These are phyloP conservation scores for Jacaranda mimosifolia DNA, from an alignment of 257 asterid species.

Conservation along the genomic window DNA sequence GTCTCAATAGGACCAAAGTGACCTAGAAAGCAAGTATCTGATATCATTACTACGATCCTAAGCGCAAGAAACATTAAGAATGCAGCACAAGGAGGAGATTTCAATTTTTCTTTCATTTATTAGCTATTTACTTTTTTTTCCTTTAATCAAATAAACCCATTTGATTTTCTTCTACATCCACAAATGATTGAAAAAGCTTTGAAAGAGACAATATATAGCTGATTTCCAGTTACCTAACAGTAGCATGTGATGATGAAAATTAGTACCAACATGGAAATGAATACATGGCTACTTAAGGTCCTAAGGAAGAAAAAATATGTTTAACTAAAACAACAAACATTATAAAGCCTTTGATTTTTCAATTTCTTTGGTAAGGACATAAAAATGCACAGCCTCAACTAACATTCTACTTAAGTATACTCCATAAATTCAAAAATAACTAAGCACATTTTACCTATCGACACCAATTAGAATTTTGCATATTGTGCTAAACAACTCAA, in stretches of 20 bases:
- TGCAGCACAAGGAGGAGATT: background rate
- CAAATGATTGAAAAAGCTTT: constrained; percentile 8
- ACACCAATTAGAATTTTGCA: no score
- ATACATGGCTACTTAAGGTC: no score
- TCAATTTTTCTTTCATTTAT: background rate
- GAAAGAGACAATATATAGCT: background rate
- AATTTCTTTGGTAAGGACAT: background rate
- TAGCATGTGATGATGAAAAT: background rate
- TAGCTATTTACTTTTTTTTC: background rate
- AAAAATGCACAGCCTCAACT: constrained; percentile 18
- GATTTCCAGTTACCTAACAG: background rate
- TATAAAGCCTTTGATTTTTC: background rate
- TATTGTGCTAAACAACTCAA: background rate
- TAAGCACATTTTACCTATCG: background rate
- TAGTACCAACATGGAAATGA: background rate
- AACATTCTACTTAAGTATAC: background rate
- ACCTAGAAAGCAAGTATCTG: constrained; percentile 48
- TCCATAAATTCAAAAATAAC: background rate
- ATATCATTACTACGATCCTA: background rate
- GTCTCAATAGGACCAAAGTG: constrained; percentile 70
- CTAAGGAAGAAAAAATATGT: background rate
- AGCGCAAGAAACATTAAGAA: background rate
- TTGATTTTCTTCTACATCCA: background rate
- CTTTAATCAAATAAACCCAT: background rate
- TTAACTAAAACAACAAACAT: background rate